phyloP scores from a whole-genome alignment of 169 alveolate genomes.

The Cyclospora cayetanensis region DNA sequence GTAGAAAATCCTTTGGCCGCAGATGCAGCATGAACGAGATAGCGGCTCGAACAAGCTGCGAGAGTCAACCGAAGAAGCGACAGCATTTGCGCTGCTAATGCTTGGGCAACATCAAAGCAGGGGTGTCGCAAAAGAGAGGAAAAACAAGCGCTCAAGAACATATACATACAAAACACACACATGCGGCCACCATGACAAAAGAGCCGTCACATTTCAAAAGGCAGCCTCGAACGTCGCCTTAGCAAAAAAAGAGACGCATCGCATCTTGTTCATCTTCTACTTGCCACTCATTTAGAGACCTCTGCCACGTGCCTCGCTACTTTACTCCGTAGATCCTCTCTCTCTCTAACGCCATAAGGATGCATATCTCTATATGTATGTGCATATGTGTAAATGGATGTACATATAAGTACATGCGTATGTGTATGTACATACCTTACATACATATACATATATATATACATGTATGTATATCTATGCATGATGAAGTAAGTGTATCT shows the following conservation, averaged over 20 bases:
- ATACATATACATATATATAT: neutral
- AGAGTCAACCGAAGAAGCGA: neutral
- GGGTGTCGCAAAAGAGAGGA: neutral
- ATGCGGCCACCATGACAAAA: neutral
- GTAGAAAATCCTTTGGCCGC: slow-evolving; percentile 23
- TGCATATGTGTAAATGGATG: neutral
- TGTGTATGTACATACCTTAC: neutral
- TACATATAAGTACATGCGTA: neutral
- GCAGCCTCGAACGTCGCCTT: neutral
- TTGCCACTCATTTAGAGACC: neutral
- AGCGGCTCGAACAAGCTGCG: neutral
- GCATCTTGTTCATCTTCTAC: neutral
- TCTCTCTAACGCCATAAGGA: neutral
- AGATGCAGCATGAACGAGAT: slow-evolving; percentile 46
- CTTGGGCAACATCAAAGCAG: neutral
- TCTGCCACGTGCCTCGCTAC: too few relatives aligned
- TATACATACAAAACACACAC: neutral
- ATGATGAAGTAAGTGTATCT: neutral
- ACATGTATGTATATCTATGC: neutral
- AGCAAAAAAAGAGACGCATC: neutral
- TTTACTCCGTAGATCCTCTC: neutral
- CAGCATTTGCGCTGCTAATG: neutral
- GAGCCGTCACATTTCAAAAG: neutral
- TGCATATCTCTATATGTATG: neutral
- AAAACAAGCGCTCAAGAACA: neutral